Evolutionary conservation across 768 basidiomycete genomes (phyloP).

Genomic region (Agaricus sinodeliciosus): DNA sequence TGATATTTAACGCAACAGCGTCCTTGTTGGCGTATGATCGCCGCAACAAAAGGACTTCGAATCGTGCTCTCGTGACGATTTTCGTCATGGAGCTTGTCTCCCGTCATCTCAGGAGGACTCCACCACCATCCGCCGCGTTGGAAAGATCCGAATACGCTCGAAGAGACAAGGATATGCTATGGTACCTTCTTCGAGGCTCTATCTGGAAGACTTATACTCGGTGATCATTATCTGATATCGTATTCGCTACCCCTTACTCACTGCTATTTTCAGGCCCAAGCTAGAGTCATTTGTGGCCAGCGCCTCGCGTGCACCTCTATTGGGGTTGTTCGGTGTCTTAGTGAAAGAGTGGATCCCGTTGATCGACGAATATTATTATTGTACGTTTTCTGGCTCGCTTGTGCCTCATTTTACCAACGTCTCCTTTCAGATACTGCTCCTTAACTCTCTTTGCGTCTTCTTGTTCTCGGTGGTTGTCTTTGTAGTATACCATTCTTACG

Average conservation of each 20-base stretch:
- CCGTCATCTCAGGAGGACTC: constrained; percentile 64
- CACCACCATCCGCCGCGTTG: constrained; percentile 52
- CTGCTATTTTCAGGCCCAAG: constrained; percentile 54
- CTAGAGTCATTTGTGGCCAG: constrained; percentile 55
- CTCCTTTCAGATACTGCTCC: constrained; percentile 32
- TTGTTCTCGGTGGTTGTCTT: constrained; percentile 2
- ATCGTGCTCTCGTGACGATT: constrained; percentile 57
- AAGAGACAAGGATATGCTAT: constrained; percentile 74
- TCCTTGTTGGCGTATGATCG: constrained; percentile 37
- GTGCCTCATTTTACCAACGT: background rate
- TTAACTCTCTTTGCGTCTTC: constrained; percentile 15
- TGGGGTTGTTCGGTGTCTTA: constrained; percentile 65
- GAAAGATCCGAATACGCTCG: constrained; percentile 77
- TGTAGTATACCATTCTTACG: constrained; percentile 7
- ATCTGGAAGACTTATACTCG: constrained; percentile 79
- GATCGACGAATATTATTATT: constrained; percentile 89
- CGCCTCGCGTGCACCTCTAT: constrained; percentile 49
- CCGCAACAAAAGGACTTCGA: constrained; percentile 30
- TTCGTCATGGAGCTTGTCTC: constrained; percentile 69
- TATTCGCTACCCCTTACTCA: constrained; percentile 7
- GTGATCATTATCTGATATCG: constrained; percentile 28
- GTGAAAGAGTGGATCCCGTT: constrained; percentile 84
- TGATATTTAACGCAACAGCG: constrained; percentile 19
- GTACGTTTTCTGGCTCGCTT: constrained; percentile 37
- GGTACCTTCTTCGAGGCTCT: constrained; percentile 81